These are phyloP conservation scores for Neopestalotiopsis sp. DNA, from an alignment of 2,329 filamentous ascomycete species.

Conservation along the genomic window DNA sequence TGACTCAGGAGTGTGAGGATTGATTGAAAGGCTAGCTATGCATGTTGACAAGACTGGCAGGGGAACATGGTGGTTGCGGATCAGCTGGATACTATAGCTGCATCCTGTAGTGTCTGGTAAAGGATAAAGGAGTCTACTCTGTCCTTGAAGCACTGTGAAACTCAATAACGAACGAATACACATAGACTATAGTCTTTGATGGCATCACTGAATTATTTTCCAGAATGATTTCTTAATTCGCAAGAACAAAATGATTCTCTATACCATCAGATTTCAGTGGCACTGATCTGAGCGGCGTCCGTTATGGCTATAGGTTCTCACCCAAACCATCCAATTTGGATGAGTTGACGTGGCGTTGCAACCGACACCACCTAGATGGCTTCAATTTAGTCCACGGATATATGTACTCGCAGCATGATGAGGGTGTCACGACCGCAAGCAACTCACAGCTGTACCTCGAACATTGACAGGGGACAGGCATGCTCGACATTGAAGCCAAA, in stretches of 20 bases:
- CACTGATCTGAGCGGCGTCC: background rate
- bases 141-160: no score
- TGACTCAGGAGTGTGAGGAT: constrained; percentile 32
- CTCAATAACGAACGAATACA: no score
- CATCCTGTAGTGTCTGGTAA: background rate
- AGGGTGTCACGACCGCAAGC: background rate
- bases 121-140: no score
- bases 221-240: background rate
- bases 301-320: background rate
- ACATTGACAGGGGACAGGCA: background rate
- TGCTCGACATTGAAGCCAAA: no score
- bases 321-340: background rate
- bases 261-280: no score
- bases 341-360: background rate
- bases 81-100: background rate
- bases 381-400: background rate
- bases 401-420: background rate
- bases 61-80: background rate
- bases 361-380: background rate
- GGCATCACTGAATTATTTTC: background rate
- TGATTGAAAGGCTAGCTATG: background rate
- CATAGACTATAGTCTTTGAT: no score
- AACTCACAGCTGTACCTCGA: background rate
- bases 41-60: background rate
- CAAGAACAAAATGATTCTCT: background rate